Percentiles rank a stretch among this genome's conserved stretches.
These are phyloP conservation scores for Microcera coccophila DNA, from an alignment of 2,329 filamentous ascomycete species.

Conservation along the genomic window DNA sequence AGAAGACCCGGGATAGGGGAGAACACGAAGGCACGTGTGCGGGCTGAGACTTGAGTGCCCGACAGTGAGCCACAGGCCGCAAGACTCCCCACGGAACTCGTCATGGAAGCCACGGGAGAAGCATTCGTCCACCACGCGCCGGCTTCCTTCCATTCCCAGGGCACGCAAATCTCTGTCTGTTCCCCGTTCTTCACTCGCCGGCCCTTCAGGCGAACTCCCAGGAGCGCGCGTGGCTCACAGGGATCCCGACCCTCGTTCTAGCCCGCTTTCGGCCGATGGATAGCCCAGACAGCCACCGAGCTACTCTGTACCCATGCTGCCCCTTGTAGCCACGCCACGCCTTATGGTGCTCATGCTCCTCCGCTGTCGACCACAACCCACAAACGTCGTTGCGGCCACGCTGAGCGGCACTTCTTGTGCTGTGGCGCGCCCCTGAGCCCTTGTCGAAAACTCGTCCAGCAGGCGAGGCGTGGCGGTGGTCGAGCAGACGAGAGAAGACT, in stretches of 20 bases:
- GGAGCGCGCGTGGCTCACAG: conserved; percentile 37
- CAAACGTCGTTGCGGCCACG: conserved; percentile 32
- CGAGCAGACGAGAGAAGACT: background rate
- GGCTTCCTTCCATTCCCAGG: background rate
- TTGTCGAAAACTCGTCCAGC: background rate
- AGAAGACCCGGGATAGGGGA: background rate
- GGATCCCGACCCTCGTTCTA: conserved; percentile 28
- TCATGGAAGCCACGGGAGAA: background rate
- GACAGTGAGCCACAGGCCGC: background rate
- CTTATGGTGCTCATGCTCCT: conserved; percentile 21
- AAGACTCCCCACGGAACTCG: background rate
- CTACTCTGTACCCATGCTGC: background rate
- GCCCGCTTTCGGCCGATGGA: conserved; percentile 21
- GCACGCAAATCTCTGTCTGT: background rate
- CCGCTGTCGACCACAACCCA: too few relatives aligned
- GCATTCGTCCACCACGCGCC: background rate
- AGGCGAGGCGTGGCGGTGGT: background rate
- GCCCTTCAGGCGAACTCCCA: conserved; percentile 19
- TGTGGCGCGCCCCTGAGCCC: background rate
- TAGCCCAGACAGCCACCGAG: background rate
- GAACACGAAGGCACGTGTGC: background rate
- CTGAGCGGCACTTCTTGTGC: conserved; percentile 21
- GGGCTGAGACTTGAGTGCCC: background rate
- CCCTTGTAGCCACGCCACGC: conserved; percentile 28
- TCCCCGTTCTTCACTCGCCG: conserved; percentile 2